Evolutionary conservation across 2,329 filamentous ascomycete genomes (phyloP), one percentile per base, ranked within the genome.

Genomic region (Colletotrichum destructivum): DNA sequence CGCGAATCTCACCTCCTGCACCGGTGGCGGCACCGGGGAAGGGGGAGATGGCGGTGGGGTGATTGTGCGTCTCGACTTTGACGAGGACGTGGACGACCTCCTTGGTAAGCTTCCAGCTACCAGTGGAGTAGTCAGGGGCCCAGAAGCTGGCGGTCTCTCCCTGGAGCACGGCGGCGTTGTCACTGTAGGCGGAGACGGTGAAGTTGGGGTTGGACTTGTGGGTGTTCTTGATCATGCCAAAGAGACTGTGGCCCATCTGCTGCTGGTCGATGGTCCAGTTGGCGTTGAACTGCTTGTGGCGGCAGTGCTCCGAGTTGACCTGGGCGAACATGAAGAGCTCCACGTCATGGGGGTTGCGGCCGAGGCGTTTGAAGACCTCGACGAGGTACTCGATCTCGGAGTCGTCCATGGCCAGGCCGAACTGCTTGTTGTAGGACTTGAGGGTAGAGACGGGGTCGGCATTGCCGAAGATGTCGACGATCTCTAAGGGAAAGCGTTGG

Each of bases 301-400:
- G 86, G 75, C 88, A 98, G 83, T 98, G 96, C 87, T 99, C 96
- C 3, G 96, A 98, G 86, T 98, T 98, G 81, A 99, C 96, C 84
- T 99, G 96, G 18, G 96, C 96, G 81, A 98, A 99, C 96, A 98
- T 98, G 87, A 98, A 98, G 26, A 98, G 88, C 84, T 99, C 96
- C 55, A 98, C 94, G 80, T 98, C 96, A 72, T 95, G 92, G 1
- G 94, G 94, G 60, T 89, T 85, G 47, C 91, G 85, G 73, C 90
- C 89, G 21, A 81, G 78, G 57, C 76, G 76, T 63, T 76, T 77
- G 71, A 80, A 81, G 44, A 79, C 77, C 75, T 95, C 91, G n/a
- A 98, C 94, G 49, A 99, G 88, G 79, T 99, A 98, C 71, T 97
- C 92, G 81, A 98, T 97, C 81, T 99, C 95, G 11, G 92, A 92